These are phyloP conservation scores for Mucuna pruriens DNA, from an alignment of 306 rosid genomes.

Conservation along the genomic window DNA sequence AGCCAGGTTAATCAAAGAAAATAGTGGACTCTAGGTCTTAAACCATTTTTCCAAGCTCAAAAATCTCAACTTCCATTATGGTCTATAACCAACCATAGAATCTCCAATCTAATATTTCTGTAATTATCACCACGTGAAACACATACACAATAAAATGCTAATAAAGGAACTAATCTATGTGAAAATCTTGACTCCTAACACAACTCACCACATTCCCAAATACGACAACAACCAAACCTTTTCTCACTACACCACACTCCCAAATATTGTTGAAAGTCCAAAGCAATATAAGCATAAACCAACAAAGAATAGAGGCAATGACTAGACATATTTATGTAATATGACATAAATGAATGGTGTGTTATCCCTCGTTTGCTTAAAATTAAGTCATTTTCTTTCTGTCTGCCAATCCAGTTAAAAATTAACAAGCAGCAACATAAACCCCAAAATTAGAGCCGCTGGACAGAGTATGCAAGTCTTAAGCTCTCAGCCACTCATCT, in stretches of 20 bases:
- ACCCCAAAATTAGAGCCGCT: neutral
- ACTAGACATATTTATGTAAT: neutral
- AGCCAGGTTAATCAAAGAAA: neutral
- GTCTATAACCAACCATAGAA: slow-evolving; percentile 12
- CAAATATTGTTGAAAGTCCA: neutral
- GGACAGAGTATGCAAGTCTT: neutral
- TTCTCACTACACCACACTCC: neutral
- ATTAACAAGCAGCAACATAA: neutral
- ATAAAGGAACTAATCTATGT: neutral
- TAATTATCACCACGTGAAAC: neutral
- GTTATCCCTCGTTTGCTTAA: neutral
- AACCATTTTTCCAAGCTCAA: slow-evolving; percentile 24
- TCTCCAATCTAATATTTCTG: neutral
- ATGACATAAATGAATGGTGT: neutral
- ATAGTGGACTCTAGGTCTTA: slow-evolving; percentile 9
- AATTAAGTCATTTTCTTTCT: neutral
- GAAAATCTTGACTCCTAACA: neutral
- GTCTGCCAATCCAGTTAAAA: neutral
- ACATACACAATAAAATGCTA: neutral
- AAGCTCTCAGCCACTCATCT: neutral
- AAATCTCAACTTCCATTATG: neutral
- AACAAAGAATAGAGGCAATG: neutral
- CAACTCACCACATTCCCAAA: neutral
- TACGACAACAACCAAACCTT: neutral
- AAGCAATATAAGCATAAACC: slow-evolving; percentile 2